Conservation (phyloP, 306 rosid genomes). For the Calophaca sinica region DNA sequence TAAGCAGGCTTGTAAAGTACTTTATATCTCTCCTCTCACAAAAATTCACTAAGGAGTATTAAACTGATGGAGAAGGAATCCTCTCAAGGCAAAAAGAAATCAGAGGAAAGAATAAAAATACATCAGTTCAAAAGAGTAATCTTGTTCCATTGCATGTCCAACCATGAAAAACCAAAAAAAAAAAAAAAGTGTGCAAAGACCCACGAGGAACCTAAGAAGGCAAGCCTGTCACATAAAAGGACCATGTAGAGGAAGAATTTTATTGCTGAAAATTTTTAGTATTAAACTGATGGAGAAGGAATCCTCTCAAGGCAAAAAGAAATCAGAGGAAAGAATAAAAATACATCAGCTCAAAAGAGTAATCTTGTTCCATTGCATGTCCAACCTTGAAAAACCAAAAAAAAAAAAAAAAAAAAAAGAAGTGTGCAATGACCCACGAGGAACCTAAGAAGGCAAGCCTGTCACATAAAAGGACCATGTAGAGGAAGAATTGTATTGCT, state of each 20-base stretch:
- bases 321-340: background rate
- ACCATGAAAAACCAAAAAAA: constrained; percentile 1
- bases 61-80: constrained; percentile 1
- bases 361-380: background rate
- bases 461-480: background rate
- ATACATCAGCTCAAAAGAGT: background rate
- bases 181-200: background rate
- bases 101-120: background rate
- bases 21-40: background rate
- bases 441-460: constrained; percentile 13
- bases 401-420: no score
- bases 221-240: background rate
- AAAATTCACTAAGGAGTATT: constrained; percentile 11
- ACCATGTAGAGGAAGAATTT: background rate
- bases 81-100: constrained; percentile 10
- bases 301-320: constrained; percentile 10
- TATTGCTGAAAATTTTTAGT: constrained; percentile 27
- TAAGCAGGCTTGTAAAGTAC: constrained; percentile 45
- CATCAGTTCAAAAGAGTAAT: background rate
- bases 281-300: background rate
- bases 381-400: constrained; percentile 10
- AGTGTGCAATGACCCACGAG: background rate
- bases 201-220: constrained; percentile 8
- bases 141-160: background rate
- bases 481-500: constrained; percentile 23